These are phyloP conservation scores for Fusarium beomiforme DNA, from an alignment of 2,329 filamentous ascomycete genomes.

Conservation along the genomic window DNA sequence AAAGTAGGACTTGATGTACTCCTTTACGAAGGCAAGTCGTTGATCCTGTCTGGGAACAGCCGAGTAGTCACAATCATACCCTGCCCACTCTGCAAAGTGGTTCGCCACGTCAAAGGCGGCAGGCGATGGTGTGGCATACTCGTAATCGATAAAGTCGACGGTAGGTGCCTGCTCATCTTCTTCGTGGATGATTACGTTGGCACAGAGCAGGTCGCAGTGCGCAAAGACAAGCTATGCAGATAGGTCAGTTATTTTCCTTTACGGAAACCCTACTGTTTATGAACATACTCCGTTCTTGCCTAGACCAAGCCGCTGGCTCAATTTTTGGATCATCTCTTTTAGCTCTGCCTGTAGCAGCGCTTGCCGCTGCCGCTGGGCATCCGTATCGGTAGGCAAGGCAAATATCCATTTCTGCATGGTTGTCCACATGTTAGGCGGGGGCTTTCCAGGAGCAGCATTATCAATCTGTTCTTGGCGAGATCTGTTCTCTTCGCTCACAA, in stretches of 20 bases:
- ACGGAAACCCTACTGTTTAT: neutral
- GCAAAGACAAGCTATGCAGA: slow-evolving; percentile 80
- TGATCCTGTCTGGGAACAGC: slow-evolving; percentile 82
- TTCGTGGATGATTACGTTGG: slow-evolving; percentile 87
- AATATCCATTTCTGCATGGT: slow-evolving; percentile 96
- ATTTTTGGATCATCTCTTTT: slow-evolving; percentile 71
- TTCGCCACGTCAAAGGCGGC: slow-evolving; percentile 97
- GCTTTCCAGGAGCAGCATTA: slow-evolving; percentile 70
- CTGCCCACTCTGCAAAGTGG: slow-evolving; percentile 98
- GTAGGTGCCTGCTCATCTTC: slow-evolving; percentile 50
- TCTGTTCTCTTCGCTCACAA: slow-evolving; percentile 41
- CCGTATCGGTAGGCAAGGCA: slow-evolving; percentile 79
- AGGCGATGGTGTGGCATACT: slow-evolving; percentile 94
- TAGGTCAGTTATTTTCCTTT: slow-evolving; percentile 23
- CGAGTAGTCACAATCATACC: slow-evolving; percentile 92
- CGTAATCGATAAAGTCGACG: slow-evolving; percentile 93
- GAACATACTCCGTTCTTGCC: slow-evolving; percentile 76
- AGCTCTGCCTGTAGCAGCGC: slow-evolving; percentile 78
- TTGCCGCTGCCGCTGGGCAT: slow-evolving; percentile 74
- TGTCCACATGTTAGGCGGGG: slow-evolving; percentile 90
- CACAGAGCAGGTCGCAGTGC: slow-evolving; percentile 95
- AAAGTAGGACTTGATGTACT: slow-evolving; percentile 84
- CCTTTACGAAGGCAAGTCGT: slow-evolving; percentile 81
- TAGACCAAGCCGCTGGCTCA: slow-evolving; percentile 81
- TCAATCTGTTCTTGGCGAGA: slow-evolving; percentile 55